Conservation (phyloP, 2,329 filamentous ascomycete genomes). For the Furcasterigmium sp. region DNA sequence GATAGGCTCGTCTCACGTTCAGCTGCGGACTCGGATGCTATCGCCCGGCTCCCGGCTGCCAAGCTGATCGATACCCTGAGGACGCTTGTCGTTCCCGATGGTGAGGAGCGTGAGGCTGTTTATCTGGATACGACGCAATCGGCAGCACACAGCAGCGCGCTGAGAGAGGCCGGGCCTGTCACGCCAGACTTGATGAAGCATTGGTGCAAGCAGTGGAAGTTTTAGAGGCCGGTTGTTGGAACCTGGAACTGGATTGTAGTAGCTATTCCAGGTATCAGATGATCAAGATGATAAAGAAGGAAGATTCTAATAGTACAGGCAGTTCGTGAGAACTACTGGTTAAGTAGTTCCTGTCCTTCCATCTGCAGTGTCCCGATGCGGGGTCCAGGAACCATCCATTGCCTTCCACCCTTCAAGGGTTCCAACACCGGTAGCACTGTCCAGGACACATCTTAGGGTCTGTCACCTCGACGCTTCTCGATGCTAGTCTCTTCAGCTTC, state of each 20-base stretch:
- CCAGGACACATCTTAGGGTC: too few species aligned
- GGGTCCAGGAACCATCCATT: too few species aligned
- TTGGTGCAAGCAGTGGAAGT: slow-evolving; percentile 43
- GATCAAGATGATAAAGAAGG: too few species aligned
- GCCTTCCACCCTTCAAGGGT: too few species aligned
- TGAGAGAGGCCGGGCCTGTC: slow-evolving; percentile 32
- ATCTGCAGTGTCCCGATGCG: too few species aligned
- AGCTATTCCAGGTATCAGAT: too few species aligned
- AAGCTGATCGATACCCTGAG: slow-evolving; percentile 48
- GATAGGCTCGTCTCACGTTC: slow-evolving; percentile 33
- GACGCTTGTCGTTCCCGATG: slow-evolving; percentile 13
- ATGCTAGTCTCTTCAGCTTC: neutral
- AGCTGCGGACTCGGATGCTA: slow-evolving; percentile 21
- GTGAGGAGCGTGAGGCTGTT: slow-evolving; percentile 14
- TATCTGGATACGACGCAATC: slow-evolving; percentile 34
- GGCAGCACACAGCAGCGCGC: slow-evolving; percentile 31
- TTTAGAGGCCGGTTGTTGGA: too few species aligned
- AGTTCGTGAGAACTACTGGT: too few species aligned
- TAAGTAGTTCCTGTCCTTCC: too few species aligned
- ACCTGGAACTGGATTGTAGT: too few species aligned
- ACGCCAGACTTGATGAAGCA: slow-evolving; percentile 38
- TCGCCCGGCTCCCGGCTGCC: slow-evolving; percentile 40
- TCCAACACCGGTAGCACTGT: too few species aligned
- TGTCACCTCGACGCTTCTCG: neutral
- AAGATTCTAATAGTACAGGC: too few species aligned